These are phyloP conservation scores for Botrytis cinerea DNA, from an alignment of 2,329 filamentous ascomycete genomes.

Conservation along the genomic window DNA sequence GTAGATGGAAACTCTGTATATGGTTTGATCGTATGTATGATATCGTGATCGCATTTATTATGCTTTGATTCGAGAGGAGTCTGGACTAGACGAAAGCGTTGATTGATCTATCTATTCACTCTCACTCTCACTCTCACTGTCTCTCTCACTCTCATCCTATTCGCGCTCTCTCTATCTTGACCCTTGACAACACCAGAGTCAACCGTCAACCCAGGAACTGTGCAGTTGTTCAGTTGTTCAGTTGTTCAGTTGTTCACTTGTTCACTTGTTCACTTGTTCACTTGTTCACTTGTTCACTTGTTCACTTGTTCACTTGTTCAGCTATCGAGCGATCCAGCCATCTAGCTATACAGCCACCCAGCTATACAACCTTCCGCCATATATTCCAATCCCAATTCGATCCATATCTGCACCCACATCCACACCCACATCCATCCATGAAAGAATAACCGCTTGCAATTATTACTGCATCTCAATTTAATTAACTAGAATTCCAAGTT, in stretches of 20 bases:
- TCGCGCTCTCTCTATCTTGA: background rate
- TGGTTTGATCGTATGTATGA: background rate
- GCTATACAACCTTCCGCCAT: background rate
- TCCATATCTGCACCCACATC: background rate
- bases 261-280: background rate
- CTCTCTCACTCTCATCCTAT: background rate
- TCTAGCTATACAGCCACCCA: background rate
- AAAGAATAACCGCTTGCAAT: conserved; percentile 5
- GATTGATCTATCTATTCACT: too few species aligned
- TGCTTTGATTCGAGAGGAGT: background rate
- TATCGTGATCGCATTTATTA: background rate
- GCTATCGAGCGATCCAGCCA: too few species aligned
- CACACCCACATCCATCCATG: background rate
- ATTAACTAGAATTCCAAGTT: background rate
- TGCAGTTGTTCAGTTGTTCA: too few species aligned
- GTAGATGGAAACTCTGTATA: background rate
- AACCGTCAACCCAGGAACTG: background rate
- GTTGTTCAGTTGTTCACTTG: background rate
- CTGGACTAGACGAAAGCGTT: background rate
- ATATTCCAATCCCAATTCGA: background rate
- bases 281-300: background rate
- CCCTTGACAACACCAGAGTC: background rate
- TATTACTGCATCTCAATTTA: background rate
- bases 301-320: background rate
- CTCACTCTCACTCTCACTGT: background rate